Conservation (phyloP, 768 basidiomycete genomes). For the Neoboletus subvelutipes region DNA sequence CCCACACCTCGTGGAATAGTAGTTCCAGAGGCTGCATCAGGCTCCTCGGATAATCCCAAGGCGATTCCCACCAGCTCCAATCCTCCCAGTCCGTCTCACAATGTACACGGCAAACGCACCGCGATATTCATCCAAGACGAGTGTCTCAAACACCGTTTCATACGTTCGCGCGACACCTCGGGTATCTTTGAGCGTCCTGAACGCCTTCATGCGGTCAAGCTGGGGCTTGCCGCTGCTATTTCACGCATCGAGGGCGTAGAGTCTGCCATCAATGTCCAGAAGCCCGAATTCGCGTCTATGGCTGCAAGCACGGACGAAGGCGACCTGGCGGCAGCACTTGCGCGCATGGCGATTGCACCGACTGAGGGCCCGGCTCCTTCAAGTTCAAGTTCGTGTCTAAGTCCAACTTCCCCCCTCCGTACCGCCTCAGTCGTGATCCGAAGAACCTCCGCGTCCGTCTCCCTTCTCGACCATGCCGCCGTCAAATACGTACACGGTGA, state of each 20-base stretch:
- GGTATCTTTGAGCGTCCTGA: slow-evolving; percentile 89
- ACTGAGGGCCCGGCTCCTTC: neutral
- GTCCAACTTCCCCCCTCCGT: slow-evolving; percentile 33
- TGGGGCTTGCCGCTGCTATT: slow-evolving; percentile 79
- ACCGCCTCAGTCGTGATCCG: slow-evolving; percentile 43
- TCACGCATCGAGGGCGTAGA: slow-evolving; percentile 58
- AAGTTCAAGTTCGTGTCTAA: neutral
- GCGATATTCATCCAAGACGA: slow-evolving; percentile 61
- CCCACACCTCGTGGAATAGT: neutral
- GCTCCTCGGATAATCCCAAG: neutral
- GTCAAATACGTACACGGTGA: slow-evolving; percentile 77
- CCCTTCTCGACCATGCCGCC: slow-evolving; percentile 59
- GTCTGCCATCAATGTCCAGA: neutral
- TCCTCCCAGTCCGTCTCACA: neutral
- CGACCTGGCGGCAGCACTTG: slow-evolving; percentile 48
- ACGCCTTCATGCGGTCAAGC: slow-evolving; percentile 77
- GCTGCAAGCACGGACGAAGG: slow-evolving; percentile 39
- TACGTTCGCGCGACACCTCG: slow-evolving; percentile 37
- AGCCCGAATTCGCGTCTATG: neutral
- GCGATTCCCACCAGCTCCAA: neutral
- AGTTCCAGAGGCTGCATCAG: neutral
- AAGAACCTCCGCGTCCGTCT: slow-evolving; percentile 36
- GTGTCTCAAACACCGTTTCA: slow-evolving; percentile 45
- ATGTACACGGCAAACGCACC: slow-evolving; percentile 15
- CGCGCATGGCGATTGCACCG: slow-evolving; percentile 39